phyloP scores from a whole-genome alignment of 2,329 filamentous ascomycete genomes.

The Fusarium haematococcum region DNA sequence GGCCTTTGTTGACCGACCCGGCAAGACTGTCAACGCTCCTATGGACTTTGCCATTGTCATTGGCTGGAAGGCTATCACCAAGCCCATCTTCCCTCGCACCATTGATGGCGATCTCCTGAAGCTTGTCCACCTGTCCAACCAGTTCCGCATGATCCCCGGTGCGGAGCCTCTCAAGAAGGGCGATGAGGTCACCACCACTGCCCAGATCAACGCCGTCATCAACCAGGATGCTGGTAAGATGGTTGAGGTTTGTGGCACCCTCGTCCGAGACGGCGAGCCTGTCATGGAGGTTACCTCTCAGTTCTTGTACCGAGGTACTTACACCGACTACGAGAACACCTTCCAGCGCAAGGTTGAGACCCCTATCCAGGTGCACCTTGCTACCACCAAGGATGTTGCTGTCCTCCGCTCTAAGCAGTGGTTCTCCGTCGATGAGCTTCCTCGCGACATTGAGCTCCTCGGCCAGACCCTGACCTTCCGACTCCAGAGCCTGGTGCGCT shows the following conservation, averaged over 20 bases:
- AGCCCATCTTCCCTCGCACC: slow-evolving; percentile 96
- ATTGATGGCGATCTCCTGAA: slow-evolving; percentile 97
- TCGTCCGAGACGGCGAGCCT: slow-evolving; percentile 82
- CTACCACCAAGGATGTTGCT: slow-evolving; percentile 89
- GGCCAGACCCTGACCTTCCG: slow-evolving; percentile 97
- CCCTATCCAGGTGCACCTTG: slow-evolving; percentile 91
- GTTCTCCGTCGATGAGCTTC: slow-evolving; percentile 83
- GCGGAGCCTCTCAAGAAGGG: slow-evolving; percentile 96
- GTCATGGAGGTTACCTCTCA: slow-evolving; percentile 99
- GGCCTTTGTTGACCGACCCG: slow-evolving; percentile 94
- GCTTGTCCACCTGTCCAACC: slow-evolving; percentile 95
- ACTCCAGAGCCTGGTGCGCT: slow-evolving; percentile 88
- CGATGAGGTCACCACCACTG: slow-evolving; percentile 90
- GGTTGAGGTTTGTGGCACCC: slow-evolving; percentile 99
- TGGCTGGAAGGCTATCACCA: slow-evolving; percentile 98
- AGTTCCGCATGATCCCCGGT: slow-evolving; percentile 97
- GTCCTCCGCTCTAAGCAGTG: slow-evolving; percentile 97
- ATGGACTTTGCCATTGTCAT: slow-evolving; percentile 99
- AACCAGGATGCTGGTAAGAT: slow-evolving; percentile 99
- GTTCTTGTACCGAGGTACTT: slow-evolving; percentile 94
- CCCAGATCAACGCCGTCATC: slow-evolving; percentile 96
- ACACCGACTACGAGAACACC: slow-evolving; percentile 96
- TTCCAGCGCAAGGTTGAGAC: slow-evolving; percentile 98
- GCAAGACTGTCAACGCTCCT: slow-evolving; percentile 92
- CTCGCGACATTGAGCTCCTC: slow-evolving; percentile 83